phyloP scores from a whole-genome alignment of 2,329 filamentous ascomycete genomes.

The Dactylella cylindrospora region DNA sequence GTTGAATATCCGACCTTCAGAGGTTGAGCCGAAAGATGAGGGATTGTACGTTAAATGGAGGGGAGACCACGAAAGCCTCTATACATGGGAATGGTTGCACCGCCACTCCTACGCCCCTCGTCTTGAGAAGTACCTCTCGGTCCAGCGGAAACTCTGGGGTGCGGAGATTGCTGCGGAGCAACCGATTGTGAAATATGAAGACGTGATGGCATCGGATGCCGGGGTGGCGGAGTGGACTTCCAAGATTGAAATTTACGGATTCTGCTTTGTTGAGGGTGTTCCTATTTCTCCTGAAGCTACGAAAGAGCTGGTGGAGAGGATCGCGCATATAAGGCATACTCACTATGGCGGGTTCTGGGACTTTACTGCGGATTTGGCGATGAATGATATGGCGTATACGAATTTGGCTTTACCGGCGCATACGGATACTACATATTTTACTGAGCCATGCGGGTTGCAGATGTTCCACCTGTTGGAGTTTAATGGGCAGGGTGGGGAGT shows the following conservation, averaged over 20 bases:
- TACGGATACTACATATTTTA: conserved; percentile 96
- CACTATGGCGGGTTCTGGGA: conserved; percentile 89
- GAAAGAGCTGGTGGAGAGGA: conserved; percentile 71
- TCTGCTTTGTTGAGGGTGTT: conserved; percentile 72
- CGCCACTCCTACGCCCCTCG: conserved; percentile 53
- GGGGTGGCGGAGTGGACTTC: conserved; percentile 65
- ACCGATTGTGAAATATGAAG: conserved; percentile 63
- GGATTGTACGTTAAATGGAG: conserved; percentile 59
- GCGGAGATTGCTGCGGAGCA: conserved; percentile 54
- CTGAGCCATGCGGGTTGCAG: conserved; percentile 85
- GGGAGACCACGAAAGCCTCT: conserved; percentile 69
- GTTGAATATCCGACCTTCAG: conserved; percentile 53
- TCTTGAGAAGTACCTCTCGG: conserved; percentile 51
- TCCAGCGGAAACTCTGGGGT: conserved; percentile 53
- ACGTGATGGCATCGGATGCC: conserved; percentile 62
- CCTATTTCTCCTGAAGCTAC: conserved; percentile 72
- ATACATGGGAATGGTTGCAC: conserved; percentile 65
- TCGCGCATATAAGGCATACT: conserved; percentile 83
- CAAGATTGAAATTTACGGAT: conserved; percentile 63
- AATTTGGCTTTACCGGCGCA: conserved; percentile 78
- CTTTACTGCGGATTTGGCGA: conserved; percentile 83
- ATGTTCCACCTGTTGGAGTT: conserved; percentile 90
- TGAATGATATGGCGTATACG: conserved; percentile 90
- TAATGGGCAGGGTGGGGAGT: conserved; percentile 71
- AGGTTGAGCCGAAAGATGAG: conserved; percentile 51